A percentile compares a stretch with the other conserved stretches of the same genome.
Conservation (phyloP, 441 rosid genomes). For the Eutrema salsugineum region DNA sequence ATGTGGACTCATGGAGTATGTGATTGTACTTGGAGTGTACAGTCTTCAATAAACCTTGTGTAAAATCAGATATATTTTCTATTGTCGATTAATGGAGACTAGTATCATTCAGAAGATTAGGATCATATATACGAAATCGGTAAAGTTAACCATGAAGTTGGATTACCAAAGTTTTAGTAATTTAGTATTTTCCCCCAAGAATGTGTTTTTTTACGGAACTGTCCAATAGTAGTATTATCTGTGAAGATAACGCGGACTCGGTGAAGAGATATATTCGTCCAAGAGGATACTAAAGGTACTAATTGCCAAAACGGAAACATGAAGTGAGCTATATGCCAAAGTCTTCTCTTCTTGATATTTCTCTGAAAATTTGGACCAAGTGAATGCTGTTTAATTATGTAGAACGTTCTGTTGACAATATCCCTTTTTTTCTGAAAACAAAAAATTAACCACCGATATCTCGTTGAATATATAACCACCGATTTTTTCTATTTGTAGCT, state of each 20-base stretch:
- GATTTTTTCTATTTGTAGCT: background rate
- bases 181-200: no score
- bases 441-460: background rate
- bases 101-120: background rate
- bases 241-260: background rate
- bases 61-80: no score
- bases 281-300: slow-evolving; percentile 1
- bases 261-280: background rate
- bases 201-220: background rate
- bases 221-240: background rate
- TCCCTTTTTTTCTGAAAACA: background rate
- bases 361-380: background rate
- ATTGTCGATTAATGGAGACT: no score
- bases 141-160: no score
- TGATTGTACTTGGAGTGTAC: no score
- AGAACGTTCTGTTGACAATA: no score
- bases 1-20: no score
- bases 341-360: background rate
- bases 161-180: no score
- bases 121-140: background rate
- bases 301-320: slow-evolving; percentile 20
- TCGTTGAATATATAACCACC: background rate
- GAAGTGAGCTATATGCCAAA: slow-evolving; percentile 8
- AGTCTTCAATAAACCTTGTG: no score
- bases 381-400: background rate